phyloP scores from a whole-genome alignment of 2,329 filamentous ascomycete genomes.

The Epichloe gansuensis region DNA sequence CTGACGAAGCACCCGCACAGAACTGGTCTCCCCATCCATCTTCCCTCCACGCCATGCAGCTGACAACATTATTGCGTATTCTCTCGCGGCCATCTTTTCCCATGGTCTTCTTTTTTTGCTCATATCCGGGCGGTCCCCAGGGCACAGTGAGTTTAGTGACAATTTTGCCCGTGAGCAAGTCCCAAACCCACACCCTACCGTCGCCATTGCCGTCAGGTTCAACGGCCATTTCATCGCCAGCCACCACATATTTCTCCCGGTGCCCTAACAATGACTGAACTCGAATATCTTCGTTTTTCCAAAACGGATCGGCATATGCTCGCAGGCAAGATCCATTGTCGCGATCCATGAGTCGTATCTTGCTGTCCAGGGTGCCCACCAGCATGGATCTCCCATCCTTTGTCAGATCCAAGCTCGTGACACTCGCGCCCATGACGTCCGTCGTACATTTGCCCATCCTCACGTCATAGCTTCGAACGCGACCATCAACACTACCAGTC shows the following conservation, averaged over 20 bases:
- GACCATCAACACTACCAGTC: slow-evolving; percentile 71
- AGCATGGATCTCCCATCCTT: slow-evolving; percentile 63
- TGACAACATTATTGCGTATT: slow-evolving; percentile 45
- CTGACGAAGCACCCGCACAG: slow-evolving; percentile 52
- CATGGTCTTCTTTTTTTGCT: slow-evolving; percentile 37
- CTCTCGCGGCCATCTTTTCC: slow-evolving; percentile 49
- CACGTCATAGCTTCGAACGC: slow-evolving; percentile 71
- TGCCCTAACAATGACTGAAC: slow-evolving; percentile 63
- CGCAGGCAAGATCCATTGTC: slow-evolving; percentile 59
- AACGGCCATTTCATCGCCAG: slow-evolving; percentile 56
- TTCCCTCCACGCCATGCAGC: slow-evolving; percentile 50
- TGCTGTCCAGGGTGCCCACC: slow-evolving; percentile 63
- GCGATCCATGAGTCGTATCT: slow-evolving; percentile 69
- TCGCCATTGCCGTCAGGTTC: slow-evolving; percentile 24
- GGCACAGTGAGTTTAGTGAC: slow-evolving; percentile 47
- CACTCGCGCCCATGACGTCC: slow-evolving; percentile 55
- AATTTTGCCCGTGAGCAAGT: slow-evolving; percentile 61
- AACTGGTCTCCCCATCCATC: slow-evolving; percentile 51
- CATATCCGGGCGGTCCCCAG: slow-evolving; percentile 39
- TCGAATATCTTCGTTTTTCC: slow-evolving; percentile 57
- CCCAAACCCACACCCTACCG: slow-evolving; percentile 67
- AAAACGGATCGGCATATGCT: slow-evolving; percentile 47
- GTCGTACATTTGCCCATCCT: slow-evolving; percentile 57
- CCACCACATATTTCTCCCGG: slow-evolving; percentile 65
- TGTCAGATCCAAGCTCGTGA: slow-evolving; percentile 65